Evolutionary conservation across 1,139 yeast species (phyloP), one percentile per base, ranked within the genome.

Genomic region (Zygosaccharomyces sapae): DNA sequence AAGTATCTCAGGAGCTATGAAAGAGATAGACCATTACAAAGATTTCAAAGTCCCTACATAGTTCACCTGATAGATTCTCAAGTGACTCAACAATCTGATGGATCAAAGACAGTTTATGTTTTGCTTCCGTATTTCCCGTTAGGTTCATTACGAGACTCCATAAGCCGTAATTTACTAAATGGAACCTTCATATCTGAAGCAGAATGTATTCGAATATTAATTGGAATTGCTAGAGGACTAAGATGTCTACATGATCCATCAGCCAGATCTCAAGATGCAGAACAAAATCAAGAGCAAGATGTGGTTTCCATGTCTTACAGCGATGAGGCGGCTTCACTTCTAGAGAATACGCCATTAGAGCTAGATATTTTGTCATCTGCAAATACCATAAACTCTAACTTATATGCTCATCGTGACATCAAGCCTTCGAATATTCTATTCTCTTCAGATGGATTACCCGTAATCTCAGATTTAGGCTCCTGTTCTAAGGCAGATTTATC

Each of bases 381-480:
- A 2, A 86, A 81, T 49, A 61, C 84, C 51, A 76, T 74, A 40
- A 85, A 81, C 49, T 68, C 79, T 36, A 72, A 76, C 2, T 86
- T 95, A 1, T 88, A 77, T 65, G 95, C 95, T 0, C 97, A 89
- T 64, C 71, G 89, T 51, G 96, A 89, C 63, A 69, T 90, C 47
- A 89, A 88, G 59, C 97, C 97, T 0, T 95, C 92, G 1, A 89
- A 88, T 61, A 79, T 89, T 19, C 84, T 89, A 92, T 69, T 89
- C 7, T 76, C 86, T 1, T 77, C 81, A 22, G 83, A 81, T 49
- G 88, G 88, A 0, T 65, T 77, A 6, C 95, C 95, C 0, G 89
- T 89, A 1, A 71, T 90, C 46, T 84, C 87, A 58, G 97, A 90
- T 59, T 70, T 90, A 47, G 96, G 97, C 2, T 83, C 94, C 9